Evolutionary conservation across 768 basidiomycete species (phyloP).

Genomic region (Pleurotus pulmonarius): DNA sequence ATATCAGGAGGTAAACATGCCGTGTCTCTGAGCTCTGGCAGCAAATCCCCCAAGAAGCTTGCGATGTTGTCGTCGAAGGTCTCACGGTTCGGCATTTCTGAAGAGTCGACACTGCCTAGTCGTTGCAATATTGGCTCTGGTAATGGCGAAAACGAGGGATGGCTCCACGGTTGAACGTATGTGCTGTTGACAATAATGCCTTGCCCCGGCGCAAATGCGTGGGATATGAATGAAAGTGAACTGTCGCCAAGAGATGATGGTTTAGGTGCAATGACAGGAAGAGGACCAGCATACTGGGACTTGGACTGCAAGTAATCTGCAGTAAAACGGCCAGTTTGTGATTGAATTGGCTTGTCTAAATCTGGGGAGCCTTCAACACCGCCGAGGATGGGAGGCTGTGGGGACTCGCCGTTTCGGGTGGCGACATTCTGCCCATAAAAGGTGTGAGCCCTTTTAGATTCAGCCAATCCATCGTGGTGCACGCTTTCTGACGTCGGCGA

Average conservation of each 20-base stretch:
- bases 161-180: conserved; percentile 54
- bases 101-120: conserved; percentile 47
- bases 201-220: conserved; percentile 33
- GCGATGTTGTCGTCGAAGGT: conserved; percentile 48
- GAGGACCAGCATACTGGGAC: background rate
- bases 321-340: conserved; percentile 9
- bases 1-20: conserved; percentile 51
- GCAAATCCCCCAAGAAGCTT: conserved; percentile 46
- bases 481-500: conserved; percentile 1
- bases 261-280: conserved; percentile 1
- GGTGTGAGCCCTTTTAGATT: conserved; percentile 24
- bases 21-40: conserved; percentile 56
- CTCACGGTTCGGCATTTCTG: conserved; percentile 57
- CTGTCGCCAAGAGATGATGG: background rate
- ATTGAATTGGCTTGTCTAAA: conserved; percentile 12
- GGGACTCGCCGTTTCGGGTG: conserved; percentile 18
- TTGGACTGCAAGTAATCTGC: conserved; percentile 5
- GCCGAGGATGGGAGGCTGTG: conserved; percentile 21
- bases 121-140: conserved; percentile 52
- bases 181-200: conserved; percentile 34
- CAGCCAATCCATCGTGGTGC: background rate
- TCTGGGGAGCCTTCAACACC: conserved; percentile 19
- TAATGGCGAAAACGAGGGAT: conserved; percentile 56
- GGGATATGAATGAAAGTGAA: conserved; percentile 41
- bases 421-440: conserved; percentile 49